Evolutionary conservation across 2,329 filamentous ascomycete genomes (phyloP).

Genomic region (Emericellopsis atlantica): DNA sequence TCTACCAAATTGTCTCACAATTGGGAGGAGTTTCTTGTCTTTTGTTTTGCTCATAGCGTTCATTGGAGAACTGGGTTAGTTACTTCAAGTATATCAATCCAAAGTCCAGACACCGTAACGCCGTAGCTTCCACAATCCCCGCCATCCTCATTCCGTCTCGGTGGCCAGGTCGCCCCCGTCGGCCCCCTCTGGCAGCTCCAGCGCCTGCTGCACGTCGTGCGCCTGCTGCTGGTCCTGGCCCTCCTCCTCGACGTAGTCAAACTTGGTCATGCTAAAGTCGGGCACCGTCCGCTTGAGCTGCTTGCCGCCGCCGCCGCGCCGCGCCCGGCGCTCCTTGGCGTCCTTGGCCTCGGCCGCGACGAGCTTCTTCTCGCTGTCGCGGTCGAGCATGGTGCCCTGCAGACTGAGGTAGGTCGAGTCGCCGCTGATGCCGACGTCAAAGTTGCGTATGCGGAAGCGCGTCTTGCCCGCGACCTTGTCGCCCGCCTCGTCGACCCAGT

Average conservation of each 20-base stretch:
- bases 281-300: slow-evolving; percentile 24
- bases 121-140: no score
- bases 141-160: no score
- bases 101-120: no score
- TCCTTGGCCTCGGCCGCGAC: slow-evolving; percentile 30
- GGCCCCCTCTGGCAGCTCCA: slow-evolving; percentile 5
- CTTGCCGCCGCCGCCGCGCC: slow-evolving; percentile 17
- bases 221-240: slow-evolving; percentile 11
- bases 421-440: slow-evolving; percentile 65
- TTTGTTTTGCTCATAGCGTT: no score
- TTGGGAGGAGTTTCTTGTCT: no score
- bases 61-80: no score
- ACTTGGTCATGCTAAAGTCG: slow-evolving; percentile 46
- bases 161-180: neutral
- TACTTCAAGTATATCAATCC: no score
- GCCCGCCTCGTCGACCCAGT: slow-evolving; percentile 64
- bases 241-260: slow-evolving; percentile 31
- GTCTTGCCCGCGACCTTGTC: slow-evolving; percentile 58
- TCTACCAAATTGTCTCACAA: no score
- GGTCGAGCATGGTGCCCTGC: slow-evolving; percentile 72
- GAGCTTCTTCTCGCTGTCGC: slow-evolving; percentile 50
- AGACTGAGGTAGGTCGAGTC: slow-evolving; percentile 73
- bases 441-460: slow-evolving; percentile 70
- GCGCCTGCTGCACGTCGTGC: slow-evolving; percentile 7
- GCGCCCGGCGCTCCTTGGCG: slow-evolving; percentile 18